These are phyloP conservation scores for Phylloporus rhodoxanthus DNA, from an alignment of 768 basidiomycete species.

Conservation along the genomic window DNA sequence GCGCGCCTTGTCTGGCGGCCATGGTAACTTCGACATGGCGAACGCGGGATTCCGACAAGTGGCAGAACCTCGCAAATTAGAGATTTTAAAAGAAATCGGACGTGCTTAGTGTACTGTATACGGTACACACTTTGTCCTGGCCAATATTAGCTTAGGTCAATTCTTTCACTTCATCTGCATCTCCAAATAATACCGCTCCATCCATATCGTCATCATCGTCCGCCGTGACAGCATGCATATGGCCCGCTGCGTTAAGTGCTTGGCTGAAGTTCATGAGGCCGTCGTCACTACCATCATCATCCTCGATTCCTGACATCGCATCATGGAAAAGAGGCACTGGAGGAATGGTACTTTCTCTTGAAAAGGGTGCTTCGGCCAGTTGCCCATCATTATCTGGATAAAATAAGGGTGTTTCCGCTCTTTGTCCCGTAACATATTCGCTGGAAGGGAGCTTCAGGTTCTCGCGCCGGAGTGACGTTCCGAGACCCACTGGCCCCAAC, in stretches of 20 bases:
- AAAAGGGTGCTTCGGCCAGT: slow-evolving; percentile 33
- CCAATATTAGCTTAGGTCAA: slow-evolving; percentile 33
- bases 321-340: slow-evolving; percentile 43
- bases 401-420: slow-evolving; percentile 64
- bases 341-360: slow-evolving; percentile 26
- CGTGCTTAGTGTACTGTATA: slow-evolving; percentile 41
- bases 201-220: slow-evolving; percentile 77
- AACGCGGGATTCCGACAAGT: slow-evolving; percentile 75
- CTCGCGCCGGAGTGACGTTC: slow-evolving; percentile 16
- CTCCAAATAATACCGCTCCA: slow-evolving; percentile 67
- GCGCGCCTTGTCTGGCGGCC: slow-evolving; percentile 76
- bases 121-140: background rate
- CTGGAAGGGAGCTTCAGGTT: slow-evolving; percentile 25
- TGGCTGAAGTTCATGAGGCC: slow-evolving; percentile 77
- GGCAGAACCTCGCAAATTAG: slow-evolving; percentile 51
- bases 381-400: slow-evolving; percentile 55
- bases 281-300: slow-evolving; percentile 35
- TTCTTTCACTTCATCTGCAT: slow-evolving; percentile 73
- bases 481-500: slow-evolving; percentile 28
- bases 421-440: slow-evolving; percentile 21
- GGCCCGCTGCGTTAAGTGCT: slow-evolving; percentile 52
- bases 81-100: slow-evolving; percentile 77
- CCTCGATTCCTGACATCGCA: slow-evolving; percentile 25
- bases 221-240: slow-evolving; percentile 49
- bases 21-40: slow-evolving; percentile 74